Base-by-base conservation (phyloP, 2,329 filamentous ascomycete genomes). In the Cercospora sp. region DNA sequence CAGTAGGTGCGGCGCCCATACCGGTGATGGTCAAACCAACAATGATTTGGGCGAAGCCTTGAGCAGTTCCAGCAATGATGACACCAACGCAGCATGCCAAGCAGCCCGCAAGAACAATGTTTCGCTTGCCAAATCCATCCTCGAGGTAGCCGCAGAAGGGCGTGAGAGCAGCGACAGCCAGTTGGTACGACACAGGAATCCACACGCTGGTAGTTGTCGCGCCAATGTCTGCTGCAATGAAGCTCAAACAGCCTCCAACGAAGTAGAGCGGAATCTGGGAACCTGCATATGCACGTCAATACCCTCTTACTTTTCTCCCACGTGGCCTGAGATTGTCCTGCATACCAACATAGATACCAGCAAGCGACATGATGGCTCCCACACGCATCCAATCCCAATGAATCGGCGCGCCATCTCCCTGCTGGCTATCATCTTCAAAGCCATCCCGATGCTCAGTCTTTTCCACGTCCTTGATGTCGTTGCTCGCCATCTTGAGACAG, bases 91-190 rank as follows among this genome's bases (percentile, higher is more conserved):
- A 39, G 45, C 66, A 58, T 16, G 60, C 42, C 13, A 45, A 42
- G 20, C 59, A 59, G 10, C 69, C 69, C n/a, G 66, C 45, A 9
- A 70, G 62, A 2, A 66, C 61, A 10, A 70, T 62, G 18, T 67
- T 67, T 1, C 69, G 64, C 45, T 67, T 61, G 9, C 69, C 69
- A 28, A 70, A 59, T 13, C 64, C 39, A 61, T 70, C 69, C 13
- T 60, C 67, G 6, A 70, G 64, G 53, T 70, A 69, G 13, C 69
- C 69, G 28, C 60, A 64, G 67, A 70, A 70, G 4, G 69, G 69
- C 3, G 66, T 59, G 26, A 70, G 58, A 36, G 66, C 64, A 59
- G 59, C 69, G 26, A 70, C 57, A n/a, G 69, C 69, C n/a, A 70
- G 33, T n/a, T 64, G 64, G 23, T 70, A 68, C 30, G 42, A 53